A percentile compares a stretch with the other conserved stretches of the same genome.
Evolutionary conservation across 2,329 filamentous ascomycete genomes (phyloP).

Genomic region (Monosporascus sp.): DNA sequence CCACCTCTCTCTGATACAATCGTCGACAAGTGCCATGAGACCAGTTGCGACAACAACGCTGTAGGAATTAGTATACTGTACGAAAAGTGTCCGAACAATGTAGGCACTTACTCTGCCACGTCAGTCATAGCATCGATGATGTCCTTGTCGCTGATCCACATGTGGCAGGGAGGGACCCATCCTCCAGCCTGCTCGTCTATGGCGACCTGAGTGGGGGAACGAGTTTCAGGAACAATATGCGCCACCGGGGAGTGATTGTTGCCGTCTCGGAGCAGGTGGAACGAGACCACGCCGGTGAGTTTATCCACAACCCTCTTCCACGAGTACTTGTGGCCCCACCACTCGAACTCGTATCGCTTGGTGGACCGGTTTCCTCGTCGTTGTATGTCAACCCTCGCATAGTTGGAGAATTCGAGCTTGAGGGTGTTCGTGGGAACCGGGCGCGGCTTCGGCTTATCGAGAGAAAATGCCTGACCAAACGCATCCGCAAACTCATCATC

Average conservation of each 20-base stretch:
- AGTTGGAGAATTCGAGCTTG: conserved; percentile 94
- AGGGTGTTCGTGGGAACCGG: conserved; percentile 66
- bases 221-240: conserved; percentile 76
- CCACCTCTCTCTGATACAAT: conserved; percentile 81
- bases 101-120: conserved; percentile 70
- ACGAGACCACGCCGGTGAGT: conserved; percentile 66
- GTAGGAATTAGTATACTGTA: conserved; percentile 17
- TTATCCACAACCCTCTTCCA: conserved; percentile 75
- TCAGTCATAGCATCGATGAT: conserved; percentile 69
- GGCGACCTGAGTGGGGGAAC: conserved; percentile 63
- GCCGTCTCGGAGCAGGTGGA: conserved; percentile 70
- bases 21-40: conserved; percentile 80
- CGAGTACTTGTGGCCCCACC: conserved; percentile 81
- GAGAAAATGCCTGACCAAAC: conserved; percentile 22
- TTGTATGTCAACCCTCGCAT: conserved; percentile 81
- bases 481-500: conserved; percentile 27
- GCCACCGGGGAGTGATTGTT: conserved; percentile 61
- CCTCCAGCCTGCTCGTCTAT: conserved; percentile 75
- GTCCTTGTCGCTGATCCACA: conserved; percentile 78
- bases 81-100: conserved; percentile 1
- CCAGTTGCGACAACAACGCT: conserved; percentile 90
- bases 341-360: conserved; percentile 86
- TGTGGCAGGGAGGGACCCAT: conserved; percentile 84
- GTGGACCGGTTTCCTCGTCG: conserved; percentile 59
- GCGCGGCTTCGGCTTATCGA: conserved; percentile 30